A percentile compares a stretch with the other conserved stretches of the same genome.
phyloP scores from a whole-genome alignment of 208 protist genomes.

The Trichomonas gallinae region DNA sequence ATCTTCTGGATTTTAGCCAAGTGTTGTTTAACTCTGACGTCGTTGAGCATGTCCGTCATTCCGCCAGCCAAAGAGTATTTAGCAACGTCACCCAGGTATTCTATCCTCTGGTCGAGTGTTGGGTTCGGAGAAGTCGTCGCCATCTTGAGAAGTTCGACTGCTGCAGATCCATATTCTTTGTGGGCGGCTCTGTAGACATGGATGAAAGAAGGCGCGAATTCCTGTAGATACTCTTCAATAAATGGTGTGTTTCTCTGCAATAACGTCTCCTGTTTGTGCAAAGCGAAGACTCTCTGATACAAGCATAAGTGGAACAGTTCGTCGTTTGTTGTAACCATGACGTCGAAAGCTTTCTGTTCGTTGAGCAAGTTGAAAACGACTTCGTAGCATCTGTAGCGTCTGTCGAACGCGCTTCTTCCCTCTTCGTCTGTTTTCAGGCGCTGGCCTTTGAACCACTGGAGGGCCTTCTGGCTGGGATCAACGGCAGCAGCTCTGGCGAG shows the following conservation, averaged over 20 bases:
- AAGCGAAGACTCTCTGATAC: neutral
- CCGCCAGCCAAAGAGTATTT: neutral
- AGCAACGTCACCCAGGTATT: neutral
- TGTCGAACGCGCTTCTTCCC: neutral
- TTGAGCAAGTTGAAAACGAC: neutral
- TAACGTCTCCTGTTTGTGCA: neutral
- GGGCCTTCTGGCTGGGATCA: neutral
- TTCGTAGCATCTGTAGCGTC: neutral
- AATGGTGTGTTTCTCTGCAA: neutral
- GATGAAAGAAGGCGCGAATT: neutral
- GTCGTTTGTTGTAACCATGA: neutral
- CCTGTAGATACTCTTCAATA: neutral
- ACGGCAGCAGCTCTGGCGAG: neutral
- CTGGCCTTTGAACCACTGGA: neutral
- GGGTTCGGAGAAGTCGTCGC: neutral
- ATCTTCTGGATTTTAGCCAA: neutral
- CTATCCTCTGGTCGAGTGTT: neutral
- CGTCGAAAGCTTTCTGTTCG: neutral
- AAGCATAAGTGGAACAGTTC: neutral
- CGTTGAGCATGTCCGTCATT: neutral
- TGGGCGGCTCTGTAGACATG: neutral
- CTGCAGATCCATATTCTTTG: neutral
- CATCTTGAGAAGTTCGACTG: neutral
- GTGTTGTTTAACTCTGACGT: neutral
- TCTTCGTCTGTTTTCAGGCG: neutral